Percentiles rank a stretch among this genome's conserved stretches.
Conservation (phyloP, 129 eudicot species). For the Logfia minima region DNA sequence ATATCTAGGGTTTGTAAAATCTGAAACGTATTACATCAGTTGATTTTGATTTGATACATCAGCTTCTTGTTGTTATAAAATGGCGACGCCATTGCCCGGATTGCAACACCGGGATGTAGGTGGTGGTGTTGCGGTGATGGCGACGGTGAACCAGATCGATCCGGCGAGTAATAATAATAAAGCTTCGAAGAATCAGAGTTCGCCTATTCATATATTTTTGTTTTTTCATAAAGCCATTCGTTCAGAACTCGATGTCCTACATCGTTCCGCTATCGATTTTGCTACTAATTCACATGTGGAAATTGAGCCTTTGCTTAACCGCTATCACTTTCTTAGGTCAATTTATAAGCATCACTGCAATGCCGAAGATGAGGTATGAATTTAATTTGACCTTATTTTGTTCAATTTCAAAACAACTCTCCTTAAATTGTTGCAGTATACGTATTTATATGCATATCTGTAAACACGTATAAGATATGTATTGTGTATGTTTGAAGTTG, state of each 20-base stretch:
- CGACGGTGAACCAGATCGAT: slow-evolving; percentile 53
- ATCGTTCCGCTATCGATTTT: slow-evolving; percentile 66
- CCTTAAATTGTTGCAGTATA: slow-evolving; percentile 6
- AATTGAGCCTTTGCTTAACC: slow-evolving; percentile 70
- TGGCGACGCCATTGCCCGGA: slow-evolving; percentile 96
- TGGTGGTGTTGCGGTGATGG: slow-evolving; percentile 69
- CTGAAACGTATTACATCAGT: slow-evolving; percentile 47
- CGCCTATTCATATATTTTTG: slow-evolving; percentile 87
- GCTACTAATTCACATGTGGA: slow-evolving; percentile 67
- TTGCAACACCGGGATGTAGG: slow-evolving; percentile 63
- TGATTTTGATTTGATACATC: not conserved
- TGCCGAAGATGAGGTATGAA: slow-evolving; percentile 94
- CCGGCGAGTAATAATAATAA: slow-evolving; percentile 29
- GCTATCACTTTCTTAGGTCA: slow-evolving; percentile 78
- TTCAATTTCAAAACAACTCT: slow-evolving; percentile 1
- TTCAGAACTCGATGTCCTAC: slow-evolving; percentile 78
- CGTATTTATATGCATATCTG: not conserved
- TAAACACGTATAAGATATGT: not conserved
- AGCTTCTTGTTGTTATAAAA: slow-evolving; percentile 14
- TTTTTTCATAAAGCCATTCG: slow-evolving; percentile 89
- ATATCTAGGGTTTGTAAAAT: slow-evolving; percentile 53
- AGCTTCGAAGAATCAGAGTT: slow-evolving; percentile 43
- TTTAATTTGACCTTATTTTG: slow-evolving; percentile 3
- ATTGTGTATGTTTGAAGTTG: slow-evolving; percentile 16
- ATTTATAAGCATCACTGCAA: slow-evolving; percentile 95